These are phyloP conservation scores for Moelleriella libera DNA, from an alignment of 2,329 filamentous ascomycete species.

Conservation along the genomic window DNA sequence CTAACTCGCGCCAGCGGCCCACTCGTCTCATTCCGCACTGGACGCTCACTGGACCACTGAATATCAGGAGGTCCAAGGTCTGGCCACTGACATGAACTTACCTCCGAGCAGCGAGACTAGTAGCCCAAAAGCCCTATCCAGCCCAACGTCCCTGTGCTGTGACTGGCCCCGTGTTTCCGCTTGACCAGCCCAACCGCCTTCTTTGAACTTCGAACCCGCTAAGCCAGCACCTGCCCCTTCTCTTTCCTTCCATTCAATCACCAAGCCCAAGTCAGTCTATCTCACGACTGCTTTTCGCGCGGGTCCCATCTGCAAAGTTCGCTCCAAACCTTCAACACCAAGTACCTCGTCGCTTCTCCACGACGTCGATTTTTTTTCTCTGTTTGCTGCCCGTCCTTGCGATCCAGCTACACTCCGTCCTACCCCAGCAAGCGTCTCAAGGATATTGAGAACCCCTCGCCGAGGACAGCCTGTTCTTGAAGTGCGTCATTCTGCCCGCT, in stretches of 20 bases:
- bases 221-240: conserved; percentile 3
- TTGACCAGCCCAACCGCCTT: not conserved
- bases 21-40: not conserved
- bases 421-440: not conserved
- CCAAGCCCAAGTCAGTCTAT: not conserved
- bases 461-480: not conserved
- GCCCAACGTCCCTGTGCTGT: not conserved
- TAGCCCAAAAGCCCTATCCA: not conserved
- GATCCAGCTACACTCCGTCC: too few relatives aligned
- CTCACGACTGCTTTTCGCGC: too few relatives aligned
- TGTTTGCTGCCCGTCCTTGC: too few relatives aligned
- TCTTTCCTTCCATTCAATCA: conserved; percentile 5
- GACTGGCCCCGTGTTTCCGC: conserved; percentile 1
- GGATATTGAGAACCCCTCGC: not conserved
- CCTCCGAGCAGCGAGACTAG: too few relatives aligned
- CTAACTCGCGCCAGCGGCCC: not conserved
- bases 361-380: too few relatives aligned
- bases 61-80: too few relatives aligned
- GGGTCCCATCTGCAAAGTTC: too few relatives aligned
- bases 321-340: too few relatives aligned
- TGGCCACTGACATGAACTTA: too few relatives aligned
- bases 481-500: not conserved
- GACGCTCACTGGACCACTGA: not conserved
- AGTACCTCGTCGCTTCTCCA: too few relatives aligned
- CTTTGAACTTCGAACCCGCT: conserved; percentile 1